phyloP scores from a whole-genome alignment of 441 rosid species.

The Gossypium schwendimanii region DNA sequence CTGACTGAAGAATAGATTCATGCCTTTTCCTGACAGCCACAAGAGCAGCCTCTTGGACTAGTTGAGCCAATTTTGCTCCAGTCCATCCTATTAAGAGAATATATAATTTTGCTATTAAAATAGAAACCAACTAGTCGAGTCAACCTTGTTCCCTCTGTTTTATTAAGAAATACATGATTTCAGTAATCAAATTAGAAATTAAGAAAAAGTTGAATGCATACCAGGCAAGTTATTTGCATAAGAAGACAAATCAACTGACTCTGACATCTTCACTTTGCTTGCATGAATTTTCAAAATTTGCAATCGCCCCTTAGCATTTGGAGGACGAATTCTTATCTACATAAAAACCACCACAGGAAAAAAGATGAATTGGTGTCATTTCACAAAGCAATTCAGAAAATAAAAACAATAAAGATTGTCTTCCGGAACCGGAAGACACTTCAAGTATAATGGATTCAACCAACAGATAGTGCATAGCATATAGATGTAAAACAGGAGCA shows the following conservation, averaged over 20 bases:
- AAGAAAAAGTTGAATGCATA: conserved; percentile 26
- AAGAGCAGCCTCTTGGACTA: conserved; percentile 91
- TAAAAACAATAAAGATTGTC: not conserved
- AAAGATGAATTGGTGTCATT: not conserved
- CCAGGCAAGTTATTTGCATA: conserved; percentile 87
- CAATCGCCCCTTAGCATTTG: conserved; percentile 80
- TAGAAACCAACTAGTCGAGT: conserved; percentile 40
- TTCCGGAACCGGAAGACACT: not conserved
- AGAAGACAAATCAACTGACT: conserved; percentile 68
- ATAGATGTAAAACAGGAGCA: not conserved
- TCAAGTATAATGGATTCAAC: not conserved
- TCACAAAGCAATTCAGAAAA: not conserved
- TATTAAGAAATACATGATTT: conserved; percentile 16
- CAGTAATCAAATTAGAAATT: conserved; percentile 1
- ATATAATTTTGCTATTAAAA: not conserved
- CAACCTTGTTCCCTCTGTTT: conserved; percentile 78
- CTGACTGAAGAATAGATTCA: conserved; percentile 60
- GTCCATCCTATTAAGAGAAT: conserved; percentile 59
- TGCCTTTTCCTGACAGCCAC: conserved; percentile 87
- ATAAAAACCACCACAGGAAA: conserved; percentile 13
- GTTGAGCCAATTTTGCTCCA: conserved; percentile 86
- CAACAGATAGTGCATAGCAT: conserved; percentile 4
- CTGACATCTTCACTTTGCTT: conserved; percentile 88
- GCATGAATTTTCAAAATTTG: conserved; percentile 84
- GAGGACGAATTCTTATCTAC: conserved; percentile 85